These are phyloP conservation scores for Mallotus nudiflorus DNA, from an alignment of 345 rosid species.

Conservation along the genomic window DNA sequence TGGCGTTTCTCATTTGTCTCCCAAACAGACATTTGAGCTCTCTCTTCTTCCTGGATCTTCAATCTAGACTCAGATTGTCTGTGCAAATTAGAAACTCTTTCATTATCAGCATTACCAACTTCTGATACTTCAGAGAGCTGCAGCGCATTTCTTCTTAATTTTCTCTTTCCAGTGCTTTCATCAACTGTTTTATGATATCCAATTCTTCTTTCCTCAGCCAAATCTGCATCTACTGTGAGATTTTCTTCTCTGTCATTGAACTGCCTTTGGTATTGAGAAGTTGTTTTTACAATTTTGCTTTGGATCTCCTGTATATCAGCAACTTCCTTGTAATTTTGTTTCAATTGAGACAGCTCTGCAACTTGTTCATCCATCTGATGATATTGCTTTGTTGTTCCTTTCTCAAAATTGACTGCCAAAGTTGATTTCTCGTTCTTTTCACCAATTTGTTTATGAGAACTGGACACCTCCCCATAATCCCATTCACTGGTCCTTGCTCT, in stretches of 20 bases:
- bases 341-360: conserved; percentile 35
- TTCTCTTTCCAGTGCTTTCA: conserved; percentile 25
- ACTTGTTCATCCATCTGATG: conserved; percentile 31
- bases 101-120: conserved; percentile 34
- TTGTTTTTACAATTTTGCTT: conserved; percentile 38
- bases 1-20: conserved; percentile 31
- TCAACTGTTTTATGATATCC: conserved; percentile 16
- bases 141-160: conserved; percentile 29
- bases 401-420: conserved; percentile 33
- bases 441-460: conserved; percentile 30
- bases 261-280: conserved; percentile 40
- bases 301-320: conserved; percentile 39
- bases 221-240: conserved; percentile 17
- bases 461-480: conserved; percentile 36
- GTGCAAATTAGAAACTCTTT: conserved; percentile 41
- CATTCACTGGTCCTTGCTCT: conserved; percentile 31
- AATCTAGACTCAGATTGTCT: conserved; percentile 44
- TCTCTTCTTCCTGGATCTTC: conserved; percentile 44
- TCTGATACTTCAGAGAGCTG: conserved; percentile 35
- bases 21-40: conserved; percentile 30
- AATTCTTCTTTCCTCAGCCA: conserved; percentile 18
- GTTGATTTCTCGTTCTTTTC: conserved; percentile 36
- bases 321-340: conserved; percentile 41
- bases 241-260: conserved; percentile 44
- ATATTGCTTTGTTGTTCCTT: conserved; percentile 38